These are phyloP conservation scores for Cichorium intybus DNA, from an alignment of 140 eudicot genomes.

Conservation along the genomic window DNA sequence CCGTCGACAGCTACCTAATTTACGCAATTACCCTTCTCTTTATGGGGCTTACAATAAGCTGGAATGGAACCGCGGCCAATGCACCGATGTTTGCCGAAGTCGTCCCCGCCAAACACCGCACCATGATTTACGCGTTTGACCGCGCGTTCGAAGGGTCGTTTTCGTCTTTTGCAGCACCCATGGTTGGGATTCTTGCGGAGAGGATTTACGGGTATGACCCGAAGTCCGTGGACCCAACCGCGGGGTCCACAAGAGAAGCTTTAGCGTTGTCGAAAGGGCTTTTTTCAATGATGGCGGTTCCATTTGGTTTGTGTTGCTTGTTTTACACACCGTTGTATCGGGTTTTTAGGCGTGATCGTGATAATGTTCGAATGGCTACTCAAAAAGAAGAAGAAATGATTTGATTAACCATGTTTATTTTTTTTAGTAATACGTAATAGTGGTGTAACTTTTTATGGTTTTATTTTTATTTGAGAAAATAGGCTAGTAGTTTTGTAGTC, in stretches of 20 bases:
- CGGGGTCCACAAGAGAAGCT: conserved; percentile 75
- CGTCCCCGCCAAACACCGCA: conserved; percentile 83
- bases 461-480: too few relatives aligned
- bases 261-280: conserved; percentile 88
- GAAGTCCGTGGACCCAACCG: conserved; percentile 54
- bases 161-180: conserved; percentile 92
- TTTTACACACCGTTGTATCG: conserved; percentile 83
- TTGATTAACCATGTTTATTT: conserved; percentile 14
- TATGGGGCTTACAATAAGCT: conserved; percentile 93
- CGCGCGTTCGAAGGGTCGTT: conserved; percentile 95
- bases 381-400: conserved; percentile 69
- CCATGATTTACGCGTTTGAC: conserved; percentile 95
- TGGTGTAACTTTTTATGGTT: too few relatives aligned
- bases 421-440: too few relatives aligned
- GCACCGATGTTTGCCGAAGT: conserved; percentile 98
- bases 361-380: conserved; percentile 59
- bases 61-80: conserved; percentile 80
- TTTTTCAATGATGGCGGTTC: conserved; percentile 89
- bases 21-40: conserved; percentile 63
- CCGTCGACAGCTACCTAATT: conserved; percentile 52
- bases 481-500: too few relatives aligned
- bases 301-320: conserved; percentile 86
- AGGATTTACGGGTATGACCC: conserved; percentile 79
- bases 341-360: conserved; percentile 65
- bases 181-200: conserved; percentile 86